Conservation (phyloP, 495 filamentous ascomycete genomes). For the Astrothelium subdiscretum region DNA sequence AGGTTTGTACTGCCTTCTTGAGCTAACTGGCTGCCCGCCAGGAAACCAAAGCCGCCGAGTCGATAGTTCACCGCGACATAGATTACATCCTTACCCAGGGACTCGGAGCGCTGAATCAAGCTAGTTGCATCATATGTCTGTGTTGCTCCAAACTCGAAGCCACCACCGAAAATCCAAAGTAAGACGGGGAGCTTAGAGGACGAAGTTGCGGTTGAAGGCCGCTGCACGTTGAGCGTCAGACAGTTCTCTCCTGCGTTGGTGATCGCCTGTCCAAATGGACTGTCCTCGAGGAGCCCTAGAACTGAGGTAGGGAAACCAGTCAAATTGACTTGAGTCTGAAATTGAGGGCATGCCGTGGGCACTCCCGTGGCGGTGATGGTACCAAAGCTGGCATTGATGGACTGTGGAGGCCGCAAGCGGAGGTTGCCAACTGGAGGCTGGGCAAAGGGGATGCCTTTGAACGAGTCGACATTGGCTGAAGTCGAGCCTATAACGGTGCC, state of each 20-base stretch:
- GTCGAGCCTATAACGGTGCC: conserved; percentile 9
- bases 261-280: not conserved
- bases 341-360: conserved; percentile 4
- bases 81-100: not conserved
- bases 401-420: conserved; percentile 23
- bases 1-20: conserved; percentile 15
- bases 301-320: not conserved
- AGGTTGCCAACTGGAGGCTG: conserved; percentile 21
- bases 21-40: conserved; percentile 24
- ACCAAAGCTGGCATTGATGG: conserved; percentile 11
- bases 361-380: conserved; percentile 17
- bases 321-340: not conserved
- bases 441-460: conserved; percentile 31
- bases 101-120: not conserved
- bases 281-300: not conserved
- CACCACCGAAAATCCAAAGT: conserved; percentile 59
- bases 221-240: conserved; percentile 47
- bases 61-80: conserved; percentile 52
- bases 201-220: conserved; percentile 43
- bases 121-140: not conserved
- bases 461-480: conserved; percentile 17
- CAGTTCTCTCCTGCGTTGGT: conserved; percentile 43
- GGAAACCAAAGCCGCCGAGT: conserved; percentile 15
- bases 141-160: conserved; percentile 49
- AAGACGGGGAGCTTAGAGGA: conserved; percentile 50